Base-by-base conservation (phyloP, 306 rosid species). In the Geum urbanum region DNA sequence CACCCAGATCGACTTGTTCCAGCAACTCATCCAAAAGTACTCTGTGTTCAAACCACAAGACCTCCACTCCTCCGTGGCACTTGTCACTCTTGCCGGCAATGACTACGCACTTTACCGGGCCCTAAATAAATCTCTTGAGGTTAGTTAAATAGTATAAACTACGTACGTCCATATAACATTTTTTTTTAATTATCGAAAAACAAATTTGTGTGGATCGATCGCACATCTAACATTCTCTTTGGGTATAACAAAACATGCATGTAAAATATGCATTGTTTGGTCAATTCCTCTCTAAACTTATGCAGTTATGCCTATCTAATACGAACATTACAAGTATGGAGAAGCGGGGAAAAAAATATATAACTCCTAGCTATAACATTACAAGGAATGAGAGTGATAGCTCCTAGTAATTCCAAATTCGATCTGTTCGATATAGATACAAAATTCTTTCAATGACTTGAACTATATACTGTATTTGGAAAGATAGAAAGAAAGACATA, bases 71-170 rank as follows among this genome's bases (percentile, higher is more conserved):
- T 88, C 99, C 0, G 81, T 87, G 0, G 89, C 97, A 18, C 83
- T 91, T 1, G 68, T 94, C 77, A 87, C 97, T 43, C 78, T 86
- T 22, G 78, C 96, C 32, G 99, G 99, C 3, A 94, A 94, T 69
- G 99, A 94, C 79, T 94, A 91, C 70, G 9, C 52, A 7, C 24
- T 56, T 55, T 91, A 80, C 79, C 4, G 22, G 1, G 72, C 56
- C 50, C 80, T 37, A 1, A 66, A 83, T 66, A 91, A 85, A 76
- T 66, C 96, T 51, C 10, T 57, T 8, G 9, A 80, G 92, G 99
- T 89, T 3, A 22, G 65, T 27, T 24, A 24, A 24, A 24, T 24
- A 24, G 27, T 24, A 24, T 24, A 24, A 24, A 24, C 27, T 0
- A 2, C 27, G 27, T 24, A 24, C 27, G 27, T 24, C 27, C 27